These are phyloP conservation scores for Metschnikowia corniflorae DNA, from an alignment of 805 yeast genomes.

Conservation along the genomic window DNA sequence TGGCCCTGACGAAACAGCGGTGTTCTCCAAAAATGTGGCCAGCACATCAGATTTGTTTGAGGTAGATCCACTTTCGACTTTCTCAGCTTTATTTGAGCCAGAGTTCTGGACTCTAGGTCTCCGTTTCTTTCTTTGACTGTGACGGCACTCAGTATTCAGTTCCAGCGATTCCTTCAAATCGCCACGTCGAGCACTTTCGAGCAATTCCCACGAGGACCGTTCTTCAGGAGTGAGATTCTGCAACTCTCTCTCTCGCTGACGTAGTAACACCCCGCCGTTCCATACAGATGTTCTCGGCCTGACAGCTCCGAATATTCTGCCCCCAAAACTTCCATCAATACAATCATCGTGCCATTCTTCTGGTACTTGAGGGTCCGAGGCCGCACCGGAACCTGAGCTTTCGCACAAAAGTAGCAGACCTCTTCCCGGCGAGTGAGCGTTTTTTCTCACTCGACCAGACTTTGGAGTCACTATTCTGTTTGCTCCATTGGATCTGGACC, in stretches of 20 bases:
- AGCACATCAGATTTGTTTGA: too few species aligned
- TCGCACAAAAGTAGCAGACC: background rate
- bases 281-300: constrained; percentile 10
- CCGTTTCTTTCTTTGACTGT: too few species aligned
- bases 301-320: background rate
- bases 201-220: constrained; percentile 34
- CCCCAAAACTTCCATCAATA: background rate
- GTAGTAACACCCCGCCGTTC: constrained; percentile 38
- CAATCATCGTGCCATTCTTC: background rate
- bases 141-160: too few species aligned
- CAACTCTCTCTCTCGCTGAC: constrained; percentile 31
- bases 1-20: constrained; percentile 1
- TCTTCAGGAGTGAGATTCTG: constrained; percentile 34
- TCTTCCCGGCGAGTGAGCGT: background rate
- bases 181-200: constrained; percentile 28
- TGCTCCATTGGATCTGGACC: background rate
- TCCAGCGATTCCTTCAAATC: too few species aligned
- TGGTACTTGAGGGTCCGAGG: background rate
- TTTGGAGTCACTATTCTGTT: too few species aligned
- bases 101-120: too few species aligned
- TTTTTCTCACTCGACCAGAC: background rate
- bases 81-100: too few species aligned
- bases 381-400: background rate
- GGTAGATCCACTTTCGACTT: too few species aligned
- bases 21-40: too few species aligned